Conservation (phyloP, 176 grass and related monocot genomes). For the Oryza brachyantha region DNA sequence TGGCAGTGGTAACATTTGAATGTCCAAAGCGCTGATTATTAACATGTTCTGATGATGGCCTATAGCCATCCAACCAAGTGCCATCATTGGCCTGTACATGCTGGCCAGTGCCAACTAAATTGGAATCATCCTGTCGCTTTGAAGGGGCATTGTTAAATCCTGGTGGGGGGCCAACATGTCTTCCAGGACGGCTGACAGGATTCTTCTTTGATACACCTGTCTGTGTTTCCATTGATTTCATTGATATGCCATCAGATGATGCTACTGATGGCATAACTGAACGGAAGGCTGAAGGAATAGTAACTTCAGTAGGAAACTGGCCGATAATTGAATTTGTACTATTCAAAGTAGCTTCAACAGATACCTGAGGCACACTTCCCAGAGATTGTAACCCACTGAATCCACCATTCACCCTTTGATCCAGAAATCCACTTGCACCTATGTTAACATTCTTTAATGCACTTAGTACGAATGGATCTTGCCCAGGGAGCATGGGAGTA, state of each 20-base stretch:
- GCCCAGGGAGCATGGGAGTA: conserved; percentile 39
- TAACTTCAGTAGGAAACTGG: conserved; percentile 36
- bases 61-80: conserved; percentile 56
- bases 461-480: conserved; percentile 47
- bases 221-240: conserved; percentile 37
- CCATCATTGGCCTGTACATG: conserved; percentile 48
- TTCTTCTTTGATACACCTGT: conserved; percentile 51
- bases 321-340: conserved; percentile 15
- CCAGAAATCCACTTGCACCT: conserved; percentile 46
- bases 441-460: conserved; percentile 52
- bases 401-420: conserved; percentile 44
- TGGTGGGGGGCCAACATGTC: conserved; percentile 69
- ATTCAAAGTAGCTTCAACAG: conserved; percentile 27
- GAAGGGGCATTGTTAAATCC: conserved; percentile 53
- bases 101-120: conserved; percentile 26
- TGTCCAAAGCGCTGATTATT: conserved; percentile 21
- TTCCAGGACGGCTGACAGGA: conserved; percentile 61
- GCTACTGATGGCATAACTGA: conserved; percentile 36
- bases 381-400: conserved; percentile 34
- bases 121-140: conserved; percentile 51
- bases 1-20: conserved; percentile 33
- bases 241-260: conserved; percentile 33
- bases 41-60: conserved; percentile 30
- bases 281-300: conserved; percentile 40
- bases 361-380: conserved; percentile 28